Percentiles rank a stretch among this genome's conserved stretches.
Evolutionary conservation across 106 monocot species (phyloP).

Genomic region (Dendrobium officinale): DNA sequence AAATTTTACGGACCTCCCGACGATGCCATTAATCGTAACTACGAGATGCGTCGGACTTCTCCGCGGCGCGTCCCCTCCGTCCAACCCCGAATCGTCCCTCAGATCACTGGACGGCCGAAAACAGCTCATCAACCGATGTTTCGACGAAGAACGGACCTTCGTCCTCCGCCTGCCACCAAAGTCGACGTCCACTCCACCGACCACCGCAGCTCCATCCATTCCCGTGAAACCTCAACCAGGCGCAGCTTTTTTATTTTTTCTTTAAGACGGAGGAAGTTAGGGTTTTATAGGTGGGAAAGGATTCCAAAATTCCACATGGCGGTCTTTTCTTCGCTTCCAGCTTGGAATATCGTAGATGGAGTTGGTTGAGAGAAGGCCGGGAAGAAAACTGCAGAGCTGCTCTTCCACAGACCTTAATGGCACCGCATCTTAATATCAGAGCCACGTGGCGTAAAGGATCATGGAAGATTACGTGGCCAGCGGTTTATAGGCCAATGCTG

Average conservation of each 20-base stretch:
- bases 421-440: not conserved
- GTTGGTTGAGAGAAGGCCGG: not conserved
- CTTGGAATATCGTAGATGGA: not conserved
- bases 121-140: not conserved
- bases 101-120: constrained; percentile 4
- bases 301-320: not conserved
- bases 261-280: not conserved
- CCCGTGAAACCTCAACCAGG: not conserved
- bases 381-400: not conserved
- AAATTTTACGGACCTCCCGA: constrained; percentile 45
- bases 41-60: constrained; percentile 67
- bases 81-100: constrained; percentile 6
- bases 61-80: constrained; percentile 7
- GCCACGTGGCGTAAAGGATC: not conserved
- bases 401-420: not conserved
- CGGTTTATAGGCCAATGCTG: not conserved
- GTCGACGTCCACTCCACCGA: not conserved
- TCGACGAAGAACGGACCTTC: not conserved
- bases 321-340: not conserved
- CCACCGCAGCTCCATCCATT: not conserved
- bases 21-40: constrained; percentile 74
- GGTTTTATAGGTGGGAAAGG: not conserved
- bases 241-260: not conserved
- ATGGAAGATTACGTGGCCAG: not conserved
- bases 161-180: not conserved